These are phyloP conservation scores for Ascochyta koolunga DNA, from an alignment of 2,329 filamentous ascomycete genomes.

Conservation along the genomic window DNA sequence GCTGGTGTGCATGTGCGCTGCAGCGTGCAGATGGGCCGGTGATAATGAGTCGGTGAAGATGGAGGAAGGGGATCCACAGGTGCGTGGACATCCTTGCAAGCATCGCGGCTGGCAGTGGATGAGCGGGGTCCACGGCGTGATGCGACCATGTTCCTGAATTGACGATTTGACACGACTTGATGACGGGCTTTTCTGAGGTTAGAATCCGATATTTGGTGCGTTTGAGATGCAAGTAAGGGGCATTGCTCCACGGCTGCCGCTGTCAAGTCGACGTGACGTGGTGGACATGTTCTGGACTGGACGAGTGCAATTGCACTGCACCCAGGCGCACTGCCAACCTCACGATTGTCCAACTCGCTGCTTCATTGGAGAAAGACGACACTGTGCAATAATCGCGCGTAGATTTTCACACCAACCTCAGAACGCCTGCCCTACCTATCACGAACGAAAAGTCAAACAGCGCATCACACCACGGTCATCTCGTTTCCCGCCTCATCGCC, in stretches of 20 bases:
- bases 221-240: constrained; percentile 2
- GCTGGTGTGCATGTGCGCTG: constrained; percentile 31
- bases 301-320: constrained; percentile 2
- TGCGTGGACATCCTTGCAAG: constrained; percentile 14
- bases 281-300: not conserved
- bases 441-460: too few species aligned
- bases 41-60: constrained; percentile 31
- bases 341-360: not conserved
- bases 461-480: not conserved
- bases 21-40: constrained; percentile 25
- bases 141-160: constrained; percentile 8
- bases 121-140: constrained; percentile 6
- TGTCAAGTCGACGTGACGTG: not conserved
- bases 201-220: not conserved
- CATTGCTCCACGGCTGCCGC: constrained; percentile 11
- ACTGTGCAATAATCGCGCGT: not conserved
- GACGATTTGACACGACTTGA: constrained; percentile 6
- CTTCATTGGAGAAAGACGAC: too few species aligned
- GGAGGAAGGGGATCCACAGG: constrained; percentile 14
- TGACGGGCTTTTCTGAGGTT: too few species aligned
- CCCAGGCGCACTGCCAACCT: not conserved
- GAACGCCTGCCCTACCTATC: too few species aligned
- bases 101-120: constrained; percentile 2
- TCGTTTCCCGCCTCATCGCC: too few species aligned
- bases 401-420: not conserved